Evolutionary conservation across 2,329 filamentous ascomycete species (phyloP), one percentile per base, ranked within the genome.

Genomic region (Fusarium sp.): DNA sequence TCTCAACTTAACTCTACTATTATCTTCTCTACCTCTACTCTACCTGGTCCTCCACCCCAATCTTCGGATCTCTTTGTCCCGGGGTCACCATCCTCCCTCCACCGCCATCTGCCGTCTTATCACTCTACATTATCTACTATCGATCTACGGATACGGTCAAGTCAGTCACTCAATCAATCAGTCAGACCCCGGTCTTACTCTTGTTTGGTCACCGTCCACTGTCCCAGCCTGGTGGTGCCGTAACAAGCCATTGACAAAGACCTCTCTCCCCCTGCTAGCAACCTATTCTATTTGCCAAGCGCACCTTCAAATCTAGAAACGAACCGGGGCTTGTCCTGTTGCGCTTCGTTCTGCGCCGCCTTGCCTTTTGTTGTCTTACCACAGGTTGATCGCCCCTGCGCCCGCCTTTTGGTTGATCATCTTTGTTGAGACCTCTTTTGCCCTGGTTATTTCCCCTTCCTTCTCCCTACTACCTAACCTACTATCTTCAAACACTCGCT

Each of bases 171-270:
- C 32, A 52, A 34, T 40, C 49, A 40, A 25, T 44, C 41, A 44
- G 20, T 34, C 40, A 45, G 41, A 61, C 64, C 68, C 68, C 30
- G 51, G 67, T 67, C 63, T 66, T 51, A 24, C 32, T 38, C 16
- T 38, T 38, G 32, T 59, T 67, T 59, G 49, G 58, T 46, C 51
- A 64, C 34, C 60, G 18, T 58, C 58, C 57, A 69, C 61, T 22
- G 61, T 71, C 32, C 69, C 69, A 56, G 61, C 43, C 65, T 72
- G 69, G 69, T 67, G 69, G 65, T 71, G 69, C 69, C 44, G 54
- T 66, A 40, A 53, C 22, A 68, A 45, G 44, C 41, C 46, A 62
- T 71, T 66, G 52, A 69, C 52, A 44, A 59, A 67, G 41, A 22
- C 61, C 49, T 58, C 51, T 34, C 32, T 38, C 32, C 32, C 64